Conservation (phyloP, 345 rosid genomes). For the Hevea brasiliensis region DNA sequence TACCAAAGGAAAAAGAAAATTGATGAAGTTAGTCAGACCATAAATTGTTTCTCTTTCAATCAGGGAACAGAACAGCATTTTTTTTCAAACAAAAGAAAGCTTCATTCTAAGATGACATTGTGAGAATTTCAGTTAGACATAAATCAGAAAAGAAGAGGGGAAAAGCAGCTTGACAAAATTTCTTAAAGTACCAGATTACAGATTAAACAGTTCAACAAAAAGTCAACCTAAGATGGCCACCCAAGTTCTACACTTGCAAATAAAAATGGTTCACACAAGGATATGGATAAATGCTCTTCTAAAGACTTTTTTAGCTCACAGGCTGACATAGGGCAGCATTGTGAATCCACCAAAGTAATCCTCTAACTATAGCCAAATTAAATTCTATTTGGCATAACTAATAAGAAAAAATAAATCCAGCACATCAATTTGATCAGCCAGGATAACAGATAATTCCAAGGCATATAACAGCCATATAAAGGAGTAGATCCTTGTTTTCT, state of each 20-base stretch:
- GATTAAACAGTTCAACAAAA: neutral
- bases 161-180: neutral
- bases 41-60: neutral
- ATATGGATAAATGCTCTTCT: neutral
- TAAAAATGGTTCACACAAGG: neutral
- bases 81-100: neutral
- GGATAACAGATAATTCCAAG: neutral
- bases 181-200: neutral
- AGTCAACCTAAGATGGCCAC: neutral
- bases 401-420: neutral
- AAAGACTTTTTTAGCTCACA: neutral
- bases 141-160: neutral
- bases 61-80: neutral
- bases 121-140: neutral
- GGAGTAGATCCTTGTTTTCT: neutral
- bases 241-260: neutral
- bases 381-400: neutral
- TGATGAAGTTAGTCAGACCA: neutral
- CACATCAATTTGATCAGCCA: neutral
- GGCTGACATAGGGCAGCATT: neutral
- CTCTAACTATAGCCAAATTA: neutral
- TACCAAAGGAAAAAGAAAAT: constrained; percentile 9
- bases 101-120: neutral
- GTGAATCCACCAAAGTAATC: neutral
- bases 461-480: neutral